Evolutionary conservation across 2,329 filamentous ascomycete species (phyloP).

Genomic region (Amauroascus verrucosus): DNA sequence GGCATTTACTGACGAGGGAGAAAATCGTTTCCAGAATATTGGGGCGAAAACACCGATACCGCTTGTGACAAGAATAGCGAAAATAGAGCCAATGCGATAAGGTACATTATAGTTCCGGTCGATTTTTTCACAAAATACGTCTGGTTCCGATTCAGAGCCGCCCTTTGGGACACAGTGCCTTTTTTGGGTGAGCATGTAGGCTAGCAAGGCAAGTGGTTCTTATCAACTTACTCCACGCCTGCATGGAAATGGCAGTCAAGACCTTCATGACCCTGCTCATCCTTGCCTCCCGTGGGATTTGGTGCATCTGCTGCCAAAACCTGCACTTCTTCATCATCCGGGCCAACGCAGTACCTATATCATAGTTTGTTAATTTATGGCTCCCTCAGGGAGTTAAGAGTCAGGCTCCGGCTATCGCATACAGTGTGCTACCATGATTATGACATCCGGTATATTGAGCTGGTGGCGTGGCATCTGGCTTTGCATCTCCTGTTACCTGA

Average conservation of each 20-base stretch:
- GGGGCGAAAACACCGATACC: conserved; percentile 59
- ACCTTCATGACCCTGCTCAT: conserved; percentile 22
- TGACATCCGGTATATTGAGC: conserved; percentile 57
- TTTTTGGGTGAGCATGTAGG: conserved; percentile 9
- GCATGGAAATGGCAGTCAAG: conserved; percentile 60
- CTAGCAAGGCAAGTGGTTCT: not conserved
- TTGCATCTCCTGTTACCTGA: conserved; percentile 36
- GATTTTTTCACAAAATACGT: conserved; percentile 38
- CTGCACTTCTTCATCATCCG: conserved; percentile 51
- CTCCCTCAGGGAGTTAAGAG: not conserved
- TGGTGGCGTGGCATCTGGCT: conserved; percentile 47
- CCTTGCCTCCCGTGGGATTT: conserved; percentile 11
- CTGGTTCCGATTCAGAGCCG: conserved; percentile 30
- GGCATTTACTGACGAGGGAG: conserved; percentile 41
- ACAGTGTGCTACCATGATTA: conserved; percentile 49
- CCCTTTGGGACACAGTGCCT: conserved; percentile 47
- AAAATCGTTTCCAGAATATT: conserved; percentile 51
- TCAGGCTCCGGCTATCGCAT: conserved; percentile 14
- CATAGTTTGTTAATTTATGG: not conserved
- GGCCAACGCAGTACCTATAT: conserved; percentile 51
- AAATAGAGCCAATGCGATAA: conserved; percentile 60
- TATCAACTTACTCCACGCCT: conserved; percentile 54
- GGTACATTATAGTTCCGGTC: conserved; percentile 55
- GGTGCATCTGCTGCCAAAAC: conserved; percentile 31
- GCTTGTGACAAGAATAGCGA: conserved; percentile 60